Evolutionary conservation across 768 basidiomycete genomes (phyloP).

Genomic region (Trametes cingulata): DNA sequence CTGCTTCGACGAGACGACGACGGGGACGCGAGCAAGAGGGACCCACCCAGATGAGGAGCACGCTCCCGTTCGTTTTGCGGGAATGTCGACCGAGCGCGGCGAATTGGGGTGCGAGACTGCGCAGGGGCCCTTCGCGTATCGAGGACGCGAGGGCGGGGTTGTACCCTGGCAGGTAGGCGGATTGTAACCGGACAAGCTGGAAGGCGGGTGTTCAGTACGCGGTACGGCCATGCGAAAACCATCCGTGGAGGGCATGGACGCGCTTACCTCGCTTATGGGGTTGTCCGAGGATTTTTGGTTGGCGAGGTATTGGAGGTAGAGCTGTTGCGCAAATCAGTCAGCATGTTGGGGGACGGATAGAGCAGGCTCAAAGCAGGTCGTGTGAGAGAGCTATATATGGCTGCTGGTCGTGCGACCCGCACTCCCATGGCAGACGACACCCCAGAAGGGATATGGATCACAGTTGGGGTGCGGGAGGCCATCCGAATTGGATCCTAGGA

Average conservation of each 20-base stretch:
- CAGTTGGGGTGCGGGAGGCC: background rate
- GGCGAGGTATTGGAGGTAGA: constrained; percentile 37
- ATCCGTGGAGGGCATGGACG: background rate
- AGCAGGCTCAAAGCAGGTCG: too few species aligned
- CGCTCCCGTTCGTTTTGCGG: constrained; percentile 45
- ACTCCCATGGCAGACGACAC: too few species aligned
- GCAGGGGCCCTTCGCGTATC: constrained; percentile 69
- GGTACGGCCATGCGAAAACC: too few species aligned
- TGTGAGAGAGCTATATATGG: too few species aligned
- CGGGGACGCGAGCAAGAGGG: background rate
- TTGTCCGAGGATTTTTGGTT: constrained; percentile 29
- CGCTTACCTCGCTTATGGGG: constrained; percentile 33
- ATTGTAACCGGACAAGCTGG: constrained; percentile 75
- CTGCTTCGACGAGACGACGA: background rate
- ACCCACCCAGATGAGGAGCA: constrained; percentile 68
- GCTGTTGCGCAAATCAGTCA: constrained; percentile 18
- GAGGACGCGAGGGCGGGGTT: constrained; percentile 79
- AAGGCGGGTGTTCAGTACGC: background rate
- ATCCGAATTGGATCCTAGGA: background rate
- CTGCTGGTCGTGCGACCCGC: too few species aligned
- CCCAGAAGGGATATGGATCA: background rate
- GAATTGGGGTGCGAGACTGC: constrained; percentile 59
- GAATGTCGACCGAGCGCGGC: constrained; percentile 39
- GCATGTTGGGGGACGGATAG: background rate
- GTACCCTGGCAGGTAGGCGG: constrained; percentile 72